Evolutionary conservation across 2,329 filamentous ascomycete genomes (phyloP), one percentile per base, ranked within the genome.

Genomic region (Aureobasidium melanogenum): DNA sequence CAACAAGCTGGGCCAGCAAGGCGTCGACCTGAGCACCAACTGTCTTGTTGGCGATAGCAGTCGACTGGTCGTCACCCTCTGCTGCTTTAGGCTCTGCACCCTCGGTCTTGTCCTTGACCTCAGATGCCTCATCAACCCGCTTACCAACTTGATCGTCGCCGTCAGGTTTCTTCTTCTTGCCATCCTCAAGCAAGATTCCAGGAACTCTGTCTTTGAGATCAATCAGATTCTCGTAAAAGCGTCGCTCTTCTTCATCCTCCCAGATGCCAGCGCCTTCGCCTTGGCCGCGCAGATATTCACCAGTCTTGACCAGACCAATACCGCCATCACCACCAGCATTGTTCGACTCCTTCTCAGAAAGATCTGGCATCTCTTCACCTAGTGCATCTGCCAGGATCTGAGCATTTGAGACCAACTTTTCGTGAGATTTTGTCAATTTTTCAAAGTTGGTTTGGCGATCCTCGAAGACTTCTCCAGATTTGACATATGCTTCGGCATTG

Each of bases 401-500:
- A 0, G 93, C 91, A 73, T 96, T 97, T 24, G 90, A 80, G 28
- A 96, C 81, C 3, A 99, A 82, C 66, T 92, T 91, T 72, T 99
- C 94, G 70, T 97, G 91, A 0, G 88, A 82, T 74, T 97, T 99
- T 61, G 92, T 80, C 67, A 94, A 88, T 73, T 92, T 97, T 72
- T 99, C 95, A 67, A 95, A 96, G 70, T 92, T 97, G 59, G 91
- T 85, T 72, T 99, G 94, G 55, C 94, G 88, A 70, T 99, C 94
- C 72, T 99, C 94, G 66, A 99, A 97, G 5, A 99, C 93, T 71
- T 99, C 94, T 2, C 94, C 94, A 39, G 94, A 97, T 70, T 97
- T 97, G 68, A 99, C 93, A 69, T 99, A 99, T 6, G 93, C 94
- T 74, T 99, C 94, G 0, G 94, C 93, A 75, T 99, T 99, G 67